These are phyloP conservation scores for Venturia asperata DNA, from an alignment of 2,329 filamentous ascomycete genomes.

Conservation along the genomic window DNA sequence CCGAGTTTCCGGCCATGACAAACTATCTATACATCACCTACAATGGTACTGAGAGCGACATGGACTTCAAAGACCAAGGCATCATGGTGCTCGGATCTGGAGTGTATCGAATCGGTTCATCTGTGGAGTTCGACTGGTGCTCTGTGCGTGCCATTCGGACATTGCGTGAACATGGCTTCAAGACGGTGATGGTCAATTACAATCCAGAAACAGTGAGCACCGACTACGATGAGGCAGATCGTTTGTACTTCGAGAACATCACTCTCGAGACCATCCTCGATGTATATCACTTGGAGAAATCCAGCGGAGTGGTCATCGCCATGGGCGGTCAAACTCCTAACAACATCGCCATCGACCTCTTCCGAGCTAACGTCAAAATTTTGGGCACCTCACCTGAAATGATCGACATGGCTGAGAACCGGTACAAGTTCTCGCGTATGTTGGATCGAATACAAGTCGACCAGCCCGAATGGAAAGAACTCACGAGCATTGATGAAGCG, in stretches of 20 bases:
- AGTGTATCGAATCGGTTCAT: constrained; percentile 94
- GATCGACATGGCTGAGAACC: constrained; percentile 96
- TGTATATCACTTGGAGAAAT: constrained; percentile 81
- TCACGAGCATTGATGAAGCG: constrained; percentile 90
- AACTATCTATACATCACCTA: constrained; percentile 98
- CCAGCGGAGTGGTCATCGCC: constrained; percentile 79
- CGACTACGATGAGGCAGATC: constrained; percentile 91
- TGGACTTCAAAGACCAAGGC: constrained; percentile 79
- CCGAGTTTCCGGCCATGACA: constrained; percentile 88
- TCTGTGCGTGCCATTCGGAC: constrained; percentile 91
- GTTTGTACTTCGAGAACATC: constrained; percentile 94
- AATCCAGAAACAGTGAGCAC: constrained; percentile 87
- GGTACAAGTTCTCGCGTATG: constrained; percentile 99
- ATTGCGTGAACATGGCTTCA: constrained; percentile 72
- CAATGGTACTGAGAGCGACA: constrained; percentile 80
- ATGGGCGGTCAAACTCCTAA: constrained; percentile 98
- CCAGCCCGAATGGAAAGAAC: constrained; percentile 95
- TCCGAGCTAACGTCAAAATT: constrained; percentile 84
- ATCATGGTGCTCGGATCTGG: constrained; percentile 95
- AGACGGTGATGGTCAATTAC: constrained; percentile 92
- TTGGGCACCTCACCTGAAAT: constrained; percentile 96
- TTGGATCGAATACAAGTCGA: constrained; percentile 90
- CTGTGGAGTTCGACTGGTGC: constrained; percentile 99
- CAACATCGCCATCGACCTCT: constrained; percentile 88
- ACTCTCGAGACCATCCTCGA: constrained; percentile 84